These are phyloP conservation scores for Tephrocybe rancida DNA, from an alignment of 768 basidiomycete species.

Conservation along the genomic window DNA sequence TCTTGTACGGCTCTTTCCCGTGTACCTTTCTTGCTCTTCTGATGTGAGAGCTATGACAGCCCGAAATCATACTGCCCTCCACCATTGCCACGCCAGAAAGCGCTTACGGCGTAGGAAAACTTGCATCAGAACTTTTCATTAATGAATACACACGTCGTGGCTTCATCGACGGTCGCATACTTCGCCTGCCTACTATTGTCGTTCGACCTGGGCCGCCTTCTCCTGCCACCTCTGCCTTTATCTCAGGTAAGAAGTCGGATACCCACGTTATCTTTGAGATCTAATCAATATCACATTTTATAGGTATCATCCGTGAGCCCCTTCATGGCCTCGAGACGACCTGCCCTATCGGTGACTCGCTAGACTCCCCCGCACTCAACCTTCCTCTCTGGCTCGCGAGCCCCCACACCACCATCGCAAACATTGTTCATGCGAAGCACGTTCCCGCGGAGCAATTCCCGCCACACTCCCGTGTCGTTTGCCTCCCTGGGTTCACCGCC, in stretches of 20 bases:
- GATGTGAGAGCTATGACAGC: conserved; percentile 24
- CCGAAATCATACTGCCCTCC: conserved; percentile 44
- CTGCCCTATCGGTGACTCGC: conserved; percentile 54
- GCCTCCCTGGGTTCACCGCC: conserved; percentile 61
- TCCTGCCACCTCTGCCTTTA: conserved; percentile 56
- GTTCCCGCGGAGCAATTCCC: conserved; percentile 44
- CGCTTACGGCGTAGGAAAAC: conserved; percentile 60
- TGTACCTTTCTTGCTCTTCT: neutral
- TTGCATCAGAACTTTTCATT: conserved; percentile 54
- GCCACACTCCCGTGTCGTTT: conserved; percentile 52
- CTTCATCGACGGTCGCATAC: conserved; percentile 58
- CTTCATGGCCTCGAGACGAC: conserved; percentile 48
- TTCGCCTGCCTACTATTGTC: conserved; percentile 62
- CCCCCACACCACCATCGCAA: conserved; percentile 52
- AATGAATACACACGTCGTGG: conserved; percentile 63
- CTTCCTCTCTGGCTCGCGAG: conserved; percentile 54
- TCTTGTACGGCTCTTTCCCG: no score
- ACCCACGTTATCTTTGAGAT: neutral
- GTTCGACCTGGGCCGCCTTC: conserved; percentile 58
- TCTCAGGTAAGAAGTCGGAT: conserved; percentile 42
- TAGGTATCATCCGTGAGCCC: conserved; percentile 59
- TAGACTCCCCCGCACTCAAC: conserved; percentile 44
- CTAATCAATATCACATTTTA: neutral
- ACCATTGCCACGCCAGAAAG: conserved; percentile 58
- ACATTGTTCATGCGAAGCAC: conserved; percentile 51